Base-by-base conservation (phyloP, 352 stramenopile species). In the Blastocystis sp. region DNA sequence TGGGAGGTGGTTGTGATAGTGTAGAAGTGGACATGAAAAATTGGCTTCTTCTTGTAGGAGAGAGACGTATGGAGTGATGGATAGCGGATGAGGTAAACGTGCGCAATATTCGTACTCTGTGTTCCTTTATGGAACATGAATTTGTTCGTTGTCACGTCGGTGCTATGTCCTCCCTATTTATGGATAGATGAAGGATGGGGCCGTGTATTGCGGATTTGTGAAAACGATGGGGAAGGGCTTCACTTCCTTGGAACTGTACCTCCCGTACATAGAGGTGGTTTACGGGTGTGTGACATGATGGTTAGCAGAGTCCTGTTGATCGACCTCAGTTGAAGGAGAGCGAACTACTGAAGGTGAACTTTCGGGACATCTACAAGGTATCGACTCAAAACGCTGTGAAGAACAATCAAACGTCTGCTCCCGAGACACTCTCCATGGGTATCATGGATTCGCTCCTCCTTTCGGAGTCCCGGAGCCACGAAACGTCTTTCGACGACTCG, bases 361-460 rank as follows among this genome's bases (percentile, higher is more conserved):
- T 81, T 38, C 32, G 63, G 21, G 51, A 81, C n/a, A 38, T 81
- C 16, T 42, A 63, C 16, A 32, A 44, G 27, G 16, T 81, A 21
- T 42, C 46, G 16, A 64, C 69, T 16, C 69, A 64, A 29, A 81
- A 81, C 24, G 21, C 42, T 7, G 21, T 44, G 18, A 40, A 48
- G 16, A 40, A 51, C 4, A 48, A 9, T 9, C 24, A 64, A 9
- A 32, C 53, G 4, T 24, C 44, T 11, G 40, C 46, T 24, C 24
- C 69, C 24, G 69, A 81, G 27, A 81, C 46, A 21, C 51, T 81
- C 1, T 81, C 69, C 32, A 81, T 81, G 69, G 69, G 69, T n/a
- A 81, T 81, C 40, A 48, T 81, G 46, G 69, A 81, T 18, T 61
- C 46, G 9, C 53, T 81, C n/a, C 4, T n/a, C 18, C 46, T 81